These are phyloP conservation scores for Aspergillus kassunensis DNA, from an alignment of 495 filamentous ascomycete species.

Conservation along the genomic window DNA sequence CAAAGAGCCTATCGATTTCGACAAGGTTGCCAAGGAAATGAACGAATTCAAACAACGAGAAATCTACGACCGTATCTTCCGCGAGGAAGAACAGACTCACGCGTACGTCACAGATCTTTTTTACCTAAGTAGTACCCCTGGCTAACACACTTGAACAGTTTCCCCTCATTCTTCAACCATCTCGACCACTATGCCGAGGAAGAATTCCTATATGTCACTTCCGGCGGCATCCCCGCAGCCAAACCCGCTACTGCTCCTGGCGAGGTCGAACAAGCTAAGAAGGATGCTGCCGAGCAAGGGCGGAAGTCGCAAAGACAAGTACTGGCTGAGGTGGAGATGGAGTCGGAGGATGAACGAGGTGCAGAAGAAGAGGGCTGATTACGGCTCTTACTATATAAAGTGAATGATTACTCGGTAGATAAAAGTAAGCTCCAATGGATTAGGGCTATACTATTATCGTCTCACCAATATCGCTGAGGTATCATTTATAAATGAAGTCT, in stretches of 20 bases:
- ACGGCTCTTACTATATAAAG: too few relatives aligned
- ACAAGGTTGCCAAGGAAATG: conserved; percentile 70
- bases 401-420: too few relatives aligned
- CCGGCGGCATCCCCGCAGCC: conserved; percentile 56
- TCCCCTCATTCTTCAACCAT: conserved; percentile 78
- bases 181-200: conserved; percentile 70
- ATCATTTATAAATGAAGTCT: too few relatives aligned
- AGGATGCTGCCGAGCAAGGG: background rate
- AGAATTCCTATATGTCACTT: conserved; percentile 74
- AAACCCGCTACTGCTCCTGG: conserved; percentile 21
- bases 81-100: conserved; percentile 76
- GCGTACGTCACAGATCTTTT: conserved; percentile 49
- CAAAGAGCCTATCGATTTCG: conserved; percentile 71
- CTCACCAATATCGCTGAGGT: too few relatives aligned
- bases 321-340: conserved; percentile 31
- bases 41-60: conserved; percentile 85
- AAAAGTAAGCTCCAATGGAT: too few relatives aligned
- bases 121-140: background rate
- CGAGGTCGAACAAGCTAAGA: background rate
- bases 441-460: too few relatives aligned
- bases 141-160: conserved; percentile 46
- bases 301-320: conserved; percentile 26
- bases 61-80: conserved; percentile 89
- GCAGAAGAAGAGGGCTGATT: conserved; percentile 11
- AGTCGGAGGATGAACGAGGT: conserved; percentile 27